These are phyloP conservation scores for Peronospora farinosa DNA, from an alignment of 352 stramenopile species.

Conservation along the genomic window DNA sequence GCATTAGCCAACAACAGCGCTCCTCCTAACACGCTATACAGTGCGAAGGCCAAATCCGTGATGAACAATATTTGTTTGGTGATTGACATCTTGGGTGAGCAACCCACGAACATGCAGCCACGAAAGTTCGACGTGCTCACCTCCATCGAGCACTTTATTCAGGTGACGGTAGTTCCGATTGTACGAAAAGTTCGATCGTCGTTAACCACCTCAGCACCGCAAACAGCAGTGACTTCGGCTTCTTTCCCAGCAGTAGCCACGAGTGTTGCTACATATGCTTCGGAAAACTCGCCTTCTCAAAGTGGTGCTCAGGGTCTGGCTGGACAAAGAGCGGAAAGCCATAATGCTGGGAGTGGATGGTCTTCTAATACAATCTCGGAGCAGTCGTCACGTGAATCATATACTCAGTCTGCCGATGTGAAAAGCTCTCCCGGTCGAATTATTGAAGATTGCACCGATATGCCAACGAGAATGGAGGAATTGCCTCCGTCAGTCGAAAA, in stretches of 20 bases:
- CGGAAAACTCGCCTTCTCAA: slow-evolving; percentile 2
- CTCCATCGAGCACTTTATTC: slow-evolving; percentile 79
- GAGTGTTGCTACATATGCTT: slow-evolving; percentile 11
- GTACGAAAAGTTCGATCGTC: slow-evolving; percentile 53
- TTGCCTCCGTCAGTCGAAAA: slow-evolving; percentile 8
- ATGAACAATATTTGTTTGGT: slow-evolving; percentile 77
- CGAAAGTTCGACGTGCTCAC: slow-evolving; percentile 60
- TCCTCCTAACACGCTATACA: slow-evolving; percentile 55
- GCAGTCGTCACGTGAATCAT: slow-evolving; percentile 8
- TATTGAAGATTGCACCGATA: slow-evolving; percentile 3
- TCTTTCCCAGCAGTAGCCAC: slow-evolving; percentile 1
- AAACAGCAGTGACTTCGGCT: slow-evolving; percentile 1
- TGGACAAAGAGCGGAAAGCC: slow-evolving; percentile 6
- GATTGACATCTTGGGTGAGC: slow-evolving; percentile 53
- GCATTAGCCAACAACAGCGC: slow-evolving; percentile 61
- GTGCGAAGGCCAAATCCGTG: slow-evolving; percentile 66
- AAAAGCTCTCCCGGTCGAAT: slow-evolving; percentile 2
- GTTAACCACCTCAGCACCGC: slow-evolving; percentile 3
- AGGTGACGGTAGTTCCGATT: slow-evolving; percentile 71
- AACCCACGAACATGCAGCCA: slow-evolving; percentile 38
- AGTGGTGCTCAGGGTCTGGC: background rate
- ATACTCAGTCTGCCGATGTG: slow-evolving; percentile 14
- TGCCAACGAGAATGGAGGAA: slow-evolving; percentile 12
- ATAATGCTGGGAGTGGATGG: slow-evolving; percentile 11
- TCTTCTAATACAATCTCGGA: slow-evolving; percentile 12